Percentiles rank a stretch among this genome's conserved stretches.
These are phyloP conservation scores for Neurospora intermedia DNA, from an alignment of 495 filamentous ascomycete species.

Conservation along the genomic window DNA sequence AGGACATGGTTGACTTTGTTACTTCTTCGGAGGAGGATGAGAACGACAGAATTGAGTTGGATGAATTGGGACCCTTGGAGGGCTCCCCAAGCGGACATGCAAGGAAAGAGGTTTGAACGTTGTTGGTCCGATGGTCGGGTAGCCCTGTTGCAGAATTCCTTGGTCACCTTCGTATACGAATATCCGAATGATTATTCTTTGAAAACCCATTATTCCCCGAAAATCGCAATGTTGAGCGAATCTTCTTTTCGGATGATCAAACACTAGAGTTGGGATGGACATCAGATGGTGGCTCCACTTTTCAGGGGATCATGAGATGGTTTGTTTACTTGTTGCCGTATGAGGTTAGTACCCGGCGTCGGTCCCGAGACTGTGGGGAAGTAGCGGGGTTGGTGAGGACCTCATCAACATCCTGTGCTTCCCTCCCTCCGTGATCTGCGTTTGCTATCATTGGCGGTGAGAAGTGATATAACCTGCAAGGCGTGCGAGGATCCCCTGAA, in stretches of 20 bases:
- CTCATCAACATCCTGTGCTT: neutral
- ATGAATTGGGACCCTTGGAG: neutral
- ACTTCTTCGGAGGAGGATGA: constrained; percentile 8
- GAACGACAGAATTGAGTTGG: neutral
- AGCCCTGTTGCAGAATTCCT: neutral
- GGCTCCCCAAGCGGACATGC: neutral
- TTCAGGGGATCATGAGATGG: neutral
- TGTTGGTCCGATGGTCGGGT: neutral
- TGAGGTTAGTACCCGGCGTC: neutral
- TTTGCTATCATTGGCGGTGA: neutral
- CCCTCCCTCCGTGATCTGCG: neutral
- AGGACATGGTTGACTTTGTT: constrained; percentile 12
- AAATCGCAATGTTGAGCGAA: neutral
- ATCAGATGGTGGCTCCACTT: neutral
- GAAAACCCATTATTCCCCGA: neutral
- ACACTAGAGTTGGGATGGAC: neutral
- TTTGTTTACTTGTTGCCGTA: neutral
- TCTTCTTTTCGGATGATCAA: neutral
- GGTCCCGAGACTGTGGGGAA: neutral
- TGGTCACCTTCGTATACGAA: neutral
- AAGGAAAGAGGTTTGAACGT: neutral
- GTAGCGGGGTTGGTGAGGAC: neutral
- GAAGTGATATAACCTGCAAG: neutral
- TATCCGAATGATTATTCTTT: neutral
- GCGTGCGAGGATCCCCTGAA: neutral